Conservation (phyloP, 2,329 filamentous ascomycete species). For the Colletotrichum lentis region DNA sequence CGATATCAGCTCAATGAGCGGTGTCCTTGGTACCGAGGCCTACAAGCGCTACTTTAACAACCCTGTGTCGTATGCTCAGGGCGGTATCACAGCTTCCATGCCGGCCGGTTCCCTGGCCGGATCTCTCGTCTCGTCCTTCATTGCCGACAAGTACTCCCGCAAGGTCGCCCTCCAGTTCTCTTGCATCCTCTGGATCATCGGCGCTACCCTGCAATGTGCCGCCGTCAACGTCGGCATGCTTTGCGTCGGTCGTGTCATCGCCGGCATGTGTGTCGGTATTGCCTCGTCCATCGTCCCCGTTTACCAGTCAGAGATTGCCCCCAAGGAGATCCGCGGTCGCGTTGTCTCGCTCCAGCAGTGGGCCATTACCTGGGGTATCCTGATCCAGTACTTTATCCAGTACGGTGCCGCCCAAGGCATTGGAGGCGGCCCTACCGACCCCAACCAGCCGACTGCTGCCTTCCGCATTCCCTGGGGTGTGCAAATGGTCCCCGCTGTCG, state of each 20-base stretch:
- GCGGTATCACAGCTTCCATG: constrained; percentile 77
- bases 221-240: constrained; percentile 75
- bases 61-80: constrained; percentile 65
- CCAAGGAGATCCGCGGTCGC: constrained; percentile 65
- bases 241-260: constrained; percentile 74
- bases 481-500: constrained; percentile 63
- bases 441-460: constrained; percentile 59
- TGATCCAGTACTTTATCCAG: constrained; percentile 73
- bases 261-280: constrained; percentile 78
- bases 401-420: constrained; percentile 66
- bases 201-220: constrained; percentile 65
- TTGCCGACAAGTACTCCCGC: constrained; percentile 61
- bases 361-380: constrained; percentile 75
- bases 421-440: constrained; percentile 59
- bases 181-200: constrained; percentile 61
- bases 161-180: constrained; percentile 59
- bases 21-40: constrained; percentile 70
- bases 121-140: constrained; percentile 58
- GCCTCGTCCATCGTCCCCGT: constrained; percentile 75
- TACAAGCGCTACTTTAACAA: constrained; percentile 79
- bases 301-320: constrained; percentile 73
- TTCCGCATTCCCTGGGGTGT: constrained; percentile 71
- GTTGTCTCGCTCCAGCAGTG: constrained; percentile 71
- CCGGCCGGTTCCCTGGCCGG: constrained; percentile 75
- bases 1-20: constrained; percentile 79